phyloP scores from a whole-genome alignment of 1,284 basidiomycete species.

The Gomphus sp. region DNA sequence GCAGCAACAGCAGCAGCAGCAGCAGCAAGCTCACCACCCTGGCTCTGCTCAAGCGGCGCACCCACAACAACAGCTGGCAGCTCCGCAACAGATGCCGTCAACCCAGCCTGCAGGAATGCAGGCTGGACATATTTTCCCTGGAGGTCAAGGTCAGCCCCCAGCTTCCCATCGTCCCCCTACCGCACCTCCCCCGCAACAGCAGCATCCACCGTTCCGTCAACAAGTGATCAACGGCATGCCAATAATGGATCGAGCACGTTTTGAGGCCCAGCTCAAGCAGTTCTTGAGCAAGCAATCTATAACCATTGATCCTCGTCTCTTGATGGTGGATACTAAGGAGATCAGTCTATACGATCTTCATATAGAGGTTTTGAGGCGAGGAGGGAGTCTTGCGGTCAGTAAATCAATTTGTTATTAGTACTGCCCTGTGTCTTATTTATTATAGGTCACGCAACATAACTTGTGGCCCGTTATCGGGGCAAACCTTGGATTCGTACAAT shows the following conservation, averaged over 20 bases:
- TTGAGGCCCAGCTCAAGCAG: conserved; percentile 10
- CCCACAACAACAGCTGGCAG: conserved; percentile 5
- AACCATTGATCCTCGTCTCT: conserved; percentile 29
- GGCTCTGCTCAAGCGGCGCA: conserved; percentile 4
- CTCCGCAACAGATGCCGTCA: background rate
- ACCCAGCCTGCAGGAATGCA: background rate
- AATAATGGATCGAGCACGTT: conserved; percentile 18
- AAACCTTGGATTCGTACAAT: conserved; percentile 51
- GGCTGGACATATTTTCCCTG: background rate
- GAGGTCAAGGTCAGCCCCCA: background rate
- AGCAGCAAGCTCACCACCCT: background rate
- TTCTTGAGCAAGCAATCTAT: conserved; percentile 12
- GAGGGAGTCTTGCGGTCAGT: conserved; percentile 40
- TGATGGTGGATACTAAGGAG: conserved; percentile 38
- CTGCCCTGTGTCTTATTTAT: background rate
- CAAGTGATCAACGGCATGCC: background rate
- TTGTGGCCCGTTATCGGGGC: conserved; percentile 58
- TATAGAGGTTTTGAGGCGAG: conserved; percentile 43
- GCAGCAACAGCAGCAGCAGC: background rate
- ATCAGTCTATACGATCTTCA: conserved; percentile 55
- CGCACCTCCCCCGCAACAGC: conserved; percentile 13
- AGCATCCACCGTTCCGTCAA: background rate
- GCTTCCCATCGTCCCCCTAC: conserved; percentile 6
- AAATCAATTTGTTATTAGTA: conserved; percentile 4
- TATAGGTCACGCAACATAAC: conserved; percentile 46